phyloP scores from a whole-genome alignment of 805 yeast species.

The Pichia deserticola region DNA sequence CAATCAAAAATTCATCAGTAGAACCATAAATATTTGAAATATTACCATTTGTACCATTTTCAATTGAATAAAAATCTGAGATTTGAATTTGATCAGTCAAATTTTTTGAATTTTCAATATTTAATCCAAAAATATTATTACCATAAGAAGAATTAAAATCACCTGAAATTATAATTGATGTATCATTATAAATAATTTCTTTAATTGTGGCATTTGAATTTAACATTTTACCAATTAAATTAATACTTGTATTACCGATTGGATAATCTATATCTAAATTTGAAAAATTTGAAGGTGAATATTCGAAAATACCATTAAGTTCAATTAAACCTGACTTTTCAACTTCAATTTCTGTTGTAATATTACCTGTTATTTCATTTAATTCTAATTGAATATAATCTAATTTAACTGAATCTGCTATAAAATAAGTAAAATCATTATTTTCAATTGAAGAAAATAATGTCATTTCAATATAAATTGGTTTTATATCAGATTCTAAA shows the following conservation, averaged over 20 bases:
- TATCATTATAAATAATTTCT: conserved; percentile 26
- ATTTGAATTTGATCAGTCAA: conserved; percentile 9
- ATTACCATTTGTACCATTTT: conserved; percentile 33
- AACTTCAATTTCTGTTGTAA: not conserved
- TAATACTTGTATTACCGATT: conserved; percentile 44
- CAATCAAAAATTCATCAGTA: conserved; percentile 31
- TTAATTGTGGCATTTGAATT: conserved; percentile 35
- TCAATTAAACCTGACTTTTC: not conserved
- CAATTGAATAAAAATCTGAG: conserved; percentile 10
- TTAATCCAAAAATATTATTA: conserved; percentile 31
- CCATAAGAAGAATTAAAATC: conserved; percentile 33
- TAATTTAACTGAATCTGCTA: conserved; percentile 48
- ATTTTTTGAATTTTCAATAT: conserved; percentile 19
- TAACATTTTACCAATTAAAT: conserved; percentile 30
- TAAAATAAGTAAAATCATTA: conserved; percentile 41
- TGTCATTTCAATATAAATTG: conserved; percentile 35
- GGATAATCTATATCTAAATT: conserved; percentile 19
- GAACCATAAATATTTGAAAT: conserved; percentile 17
- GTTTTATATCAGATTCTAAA: conserved; percentile 29
- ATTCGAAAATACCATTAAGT: conserved; percentile 79
- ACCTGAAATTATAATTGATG: conserved; percentile 42
- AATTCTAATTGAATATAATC: conserved; percentile 35
- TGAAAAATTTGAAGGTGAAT: conserved; percentile 57
- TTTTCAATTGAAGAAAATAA: conserved; percentile 26
- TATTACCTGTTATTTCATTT: conserved; percentile 5